These are phyloP conservation scores for Climacium dendroides DNA, from an alignment of 225 moss, liverwort and hornwort genomes.

Conservation along the genomic window DNA sequence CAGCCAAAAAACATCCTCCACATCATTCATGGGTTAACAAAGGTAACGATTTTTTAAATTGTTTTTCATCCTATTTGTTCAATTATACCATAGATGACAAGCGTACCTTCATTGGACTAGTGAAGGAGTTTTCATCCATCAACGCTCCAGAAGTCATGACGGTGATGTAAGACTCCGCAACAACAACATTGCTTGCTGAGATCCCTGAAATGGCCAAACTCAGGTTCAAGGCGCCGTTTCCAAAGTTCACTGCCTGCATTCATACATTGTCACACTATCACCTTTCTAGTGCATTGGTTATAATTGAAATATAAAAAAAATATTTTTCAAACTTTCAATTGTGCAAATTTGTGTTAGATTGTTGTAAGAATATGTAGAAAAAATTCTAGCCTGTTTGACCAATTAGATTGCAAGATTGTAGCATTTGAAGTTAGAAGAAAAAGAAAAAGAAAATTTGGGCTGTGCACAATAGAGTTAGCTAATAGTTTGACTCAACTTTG, in stretches of 20 bases:
- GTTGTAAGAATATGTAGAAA: rapidly evolving
- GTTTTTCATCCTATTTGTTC: not conserved
- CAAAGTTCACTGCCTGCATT: constrained; percentile 75
- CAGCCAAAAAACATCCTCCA: no score
- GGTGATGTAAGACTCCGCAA: constrained; percentile 38
- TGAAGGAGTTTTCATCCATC: constrained; percentile 86
- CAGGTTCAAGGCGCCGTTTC: constrained; percentile 23
- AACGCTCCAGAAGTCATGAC: constrained; percentile 34
- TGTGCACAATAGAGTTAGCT: rapidly evolving
- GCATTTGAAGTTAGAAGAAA: not conserved
- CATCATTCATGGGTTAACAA: no score
- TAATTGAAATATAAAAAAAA: not conserved
- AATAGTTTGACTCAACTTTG: not conserved
- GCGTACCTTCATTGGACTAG: constrained; percentile 42
- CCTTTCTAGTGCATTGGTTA: not conserved
- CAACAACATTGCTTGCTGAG: constrained; percentile 12
- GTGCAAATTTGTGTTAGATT: rapidly evolving
- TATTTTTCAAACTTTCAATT: not conserved
- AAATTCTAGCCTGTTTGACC: rapidly evolving
- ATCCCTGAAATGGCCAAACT: constrained; percentile 29
- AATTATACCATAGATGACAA: not conserved
- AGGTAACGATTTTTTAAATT: not conserved
- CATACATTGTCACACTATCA: not conserved
- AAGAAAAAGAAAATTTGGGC: not conserved
- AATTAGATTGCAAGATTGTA: not conserved